Conservation (phyloP, 768 basidiomycete species). For the Rhizopogon roseolus region DNA sequence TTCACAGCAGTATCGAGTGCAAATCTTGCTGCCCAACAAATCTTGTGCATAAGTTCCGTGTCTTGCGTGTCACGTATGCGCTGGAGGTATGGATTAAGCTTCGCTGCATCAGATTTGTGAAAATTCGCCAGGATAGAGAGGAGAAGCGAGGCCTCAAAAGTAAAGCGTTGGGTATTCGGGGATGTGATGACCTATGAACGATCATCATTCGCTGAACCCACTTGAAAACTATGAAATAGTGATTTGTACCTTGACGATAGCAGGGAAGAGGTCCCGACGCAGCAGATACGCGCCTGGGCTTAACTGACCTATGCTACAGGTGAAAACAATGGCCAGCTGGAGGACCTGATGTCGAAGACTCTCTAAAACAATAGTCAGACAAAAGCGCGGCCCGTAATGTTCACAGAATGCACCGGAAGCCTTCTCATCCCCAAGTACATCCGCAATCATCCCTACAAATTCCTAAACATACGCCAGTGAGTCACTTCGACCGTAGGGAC, state of each 20-base stretch:
- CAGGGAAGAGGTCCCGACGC: slow-evolving; percentile 55
- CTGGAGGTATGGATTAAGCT: slow-evolving; percentile 61
- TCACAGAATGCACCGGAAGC: slow-evolving; percentile 36
- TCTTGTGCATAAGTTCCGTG: slow-evolving; percentile 47
- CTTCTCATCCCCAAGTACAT: slow-evolving; percentile 38
- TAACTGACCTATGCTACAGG: slow-evolving; percentile 55
- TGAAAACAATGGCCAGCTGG: slow-evolving; percentile 53
- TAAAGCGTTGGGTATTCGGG: slow-evolving; percentile 48
- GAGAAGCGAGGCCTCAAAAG: slow-evolving; percentile 56
- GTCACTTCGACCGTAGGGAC: not conserved
- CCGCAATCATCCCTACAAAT: slow-evolving; percentile 43
- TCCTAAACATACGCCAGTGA: slow-evolving; percentile 29
- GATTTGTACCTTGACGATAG: slow-evolving; percentile 38
- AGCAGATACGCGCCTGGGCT: slow-evolving; percentile 73
- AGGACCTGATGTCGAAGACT: slow-evolving; percentile 47
- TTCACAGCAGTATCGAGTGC: slow-evolving; percentile 46
- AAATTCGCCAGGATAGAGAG: slow-evolving; percentile 65
- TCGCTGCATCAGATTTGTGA: slow-evolving; percentile 68
- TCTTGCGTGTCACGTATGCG: slow-evolving; percentile 45
- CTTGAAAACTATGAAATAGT: not conserved
- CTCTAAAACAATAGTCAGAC: slow-evolving; percentile 26
- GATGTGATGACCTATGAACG: slow-evolving; percentile 47
- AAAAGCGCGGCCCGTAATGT: not conserved
- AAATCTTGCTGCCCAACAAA: slow-evolving; percentile 53
- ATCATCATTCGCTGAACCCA: not conserved